Conservation (phyloP, 139 green algal genomes). For the Dunaliella primolecta region DNA sequence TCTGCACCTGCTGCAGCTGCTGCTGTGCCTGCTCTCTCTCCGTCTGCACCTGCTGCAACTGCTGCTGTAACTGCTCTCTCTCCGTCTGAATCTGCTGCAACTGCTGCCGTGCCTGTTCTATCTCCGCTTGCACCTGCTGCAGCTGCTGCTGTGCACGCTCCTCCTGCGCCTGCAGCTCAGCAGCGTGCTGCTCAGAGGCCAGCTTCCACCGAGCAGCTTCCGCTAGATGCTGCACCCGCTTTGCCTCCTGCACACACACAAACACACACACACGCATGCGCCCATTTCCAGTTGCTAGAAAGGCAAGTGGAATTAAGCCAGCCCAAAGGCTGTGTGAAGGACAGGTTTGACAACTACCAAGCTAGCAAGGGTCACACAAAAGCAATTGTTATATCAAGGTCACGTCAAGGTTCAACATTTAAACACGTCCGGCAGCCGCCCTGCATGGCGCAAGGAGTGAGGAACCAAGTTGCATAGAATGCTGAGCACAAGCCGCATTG, state of each 20-base stretch:
- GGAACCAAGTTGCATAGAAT: too few relatives aligned
- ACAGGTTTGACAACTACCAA: too few relatives aligned
- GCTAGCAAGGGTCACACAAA: too few relatives aligned
- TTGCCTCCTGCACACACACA: not conserved
- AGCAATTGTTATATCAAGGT: too few relatives aligned
- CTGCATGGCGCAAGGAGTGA: too few relatives aligned
- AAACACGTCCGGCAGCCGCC: too few relatives aligned
- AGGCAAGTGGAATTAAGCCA: too few relatives aligned
- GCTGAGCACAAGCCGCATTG: too few relatives aligned
- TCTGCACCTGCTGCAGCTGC: not conserved
- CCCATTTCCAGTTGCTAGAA: too few relatives aligned
- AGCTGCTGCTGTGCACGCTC: not conserved
- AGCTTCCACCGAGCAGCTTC: not conserved
- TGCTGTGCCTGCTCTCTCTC: not conserved
- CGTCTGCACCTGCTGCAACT: not conserved
- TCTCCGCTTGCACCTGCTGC: not conserved
- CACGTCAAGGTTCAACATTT: too few relatives aligned
- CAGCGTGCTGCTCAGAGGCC: not conserved
- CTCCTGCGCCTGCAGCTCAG: not conserved
- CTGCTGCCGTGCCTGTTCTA: not conserved
- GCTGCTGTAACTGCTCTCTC: not conserved
- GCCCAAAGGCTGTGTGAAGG: too few relatives aligned
- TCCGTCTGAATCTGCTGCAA: not conserved
- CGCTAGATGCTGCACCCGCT: not conserved
- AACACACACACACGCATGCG: too few relatives aligned